phyloP scores from a whole-genome alignment of 2,329 filamentous ascomycete genomes.

The Cladosporium sp. region DNA sequence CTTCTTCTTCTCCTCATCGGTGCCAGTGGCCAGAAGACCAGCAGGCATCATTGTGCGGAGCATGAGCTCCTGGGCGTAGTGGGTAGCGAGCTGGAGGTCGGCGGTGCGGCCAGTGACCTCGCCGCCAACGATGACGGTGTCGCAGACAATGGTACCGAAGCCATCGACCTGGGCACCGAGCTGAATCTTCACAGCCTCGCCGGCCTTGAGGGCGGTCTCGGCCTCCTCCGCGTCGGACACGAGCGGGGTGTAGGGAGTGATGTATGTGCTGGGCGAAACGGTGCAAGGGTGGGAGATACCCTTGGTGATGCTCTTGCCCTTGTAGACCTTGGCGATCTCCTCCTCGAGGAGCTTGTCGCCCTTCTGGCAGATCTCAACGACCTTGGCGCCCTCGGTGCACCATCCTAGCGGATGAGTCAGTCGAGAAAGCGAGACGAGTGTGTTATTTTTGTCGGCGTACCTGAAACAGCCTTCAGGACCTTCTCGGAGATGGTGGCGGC shows the following conservation, averaged over 20 bases:
- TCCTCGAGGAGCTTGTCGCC: constrained; percentile 94
- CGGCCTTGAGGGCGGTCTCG: constrained; percentile 72
- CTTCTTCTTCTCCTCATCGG: constrained; percentile 95
- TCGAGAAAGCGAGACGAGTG: constrained; percentile 3
- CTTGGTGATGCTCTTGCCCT: constrained; percentile 95
- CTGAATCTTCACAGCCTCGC: constrained; percentile 94
- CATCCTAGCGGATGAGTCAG: constrained; percentile 47
- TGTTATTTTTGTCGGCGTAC: constrained; percentile 41
- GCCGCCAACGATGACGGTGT: constrained; percentile 75
- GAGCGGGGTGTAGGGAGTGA: constrained; percentile 95
- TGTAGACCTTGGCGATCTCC: constrained; percentile 93
- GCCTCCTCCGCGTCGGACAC: constrained; percentile 85
- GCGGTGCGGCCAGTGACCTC: constrained; percentile 70
- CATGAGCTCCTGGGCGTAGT: constrained; percentile 95
- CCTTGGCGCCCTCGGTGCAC: constrained; percentile 83
- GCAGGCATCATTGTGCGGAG: constrained; percentile 87
- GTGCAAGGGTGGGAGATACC: constrained; percentile 94
- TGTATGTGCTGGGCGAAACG: constrained; percentile 87
- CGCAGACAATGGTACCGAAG: constrained; percentile 93
- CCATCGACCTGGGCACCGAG: constrained; percentile 98
- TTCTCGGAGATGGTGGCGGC: constrained; percentile 94
- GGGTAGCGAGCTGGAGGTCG: constrained; percentile 83
- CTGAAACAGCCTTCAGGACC: constrained; percentile 80
- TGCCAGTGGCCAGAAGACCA: constrained; percentile 77
- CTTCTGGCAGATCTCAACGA: constrained; percentile 90